Evolutionary conservation across 306 rosid genomes (phyloP).

Genomic region (Argentina anserina): DNA sequence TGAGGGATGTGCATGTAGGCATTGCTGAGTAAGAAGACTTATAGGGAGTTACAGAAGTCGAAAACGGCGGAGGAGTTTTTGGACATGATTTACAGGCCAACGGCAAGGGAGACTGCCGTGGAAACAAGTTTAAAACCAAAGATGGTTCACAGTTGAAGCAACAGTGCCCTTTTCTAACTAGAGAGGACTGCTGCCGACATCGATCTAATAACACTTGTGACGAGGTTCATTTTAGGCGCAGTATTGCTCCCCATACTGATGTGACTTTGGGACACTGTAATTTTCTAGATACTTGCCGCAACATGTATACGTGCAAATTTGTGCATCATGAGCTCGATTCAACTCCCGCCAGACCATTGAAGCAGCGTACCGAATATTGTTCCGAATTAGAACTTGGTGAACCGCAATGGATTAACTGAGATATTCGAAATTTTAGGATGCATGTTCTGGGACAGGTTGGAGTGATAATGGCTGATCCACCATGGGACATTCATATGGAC

Average conservation of each 20-base stretch:
- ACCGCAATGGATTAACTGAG: constrained; percentile 97
- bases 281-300: constrained; percentile 96
- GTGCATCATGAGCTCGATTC: constrained; percentile 96
- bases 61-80: constrained; percentile 92
- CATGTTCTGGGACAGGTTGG: constrained; percentile 96
- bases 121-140: constrained; percentile 89
- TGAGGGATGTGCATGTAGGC: constrained; percentile 92
- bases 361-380: constrained; percentile 95
- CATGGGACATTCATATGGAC: constrained; percentile 99
- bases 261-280: constrained; percentile 92
- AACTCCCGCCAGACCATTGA: constrained; percentile 60
- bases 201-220: constrained; percentile 86
- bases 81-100: constrained; percentile 93
- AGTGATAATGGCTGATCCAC: constrained; percentile 99
- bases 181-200: constrained; percentile 93
- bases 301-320: constrained; percentile 98
- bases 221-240: constrained; percentile 95
- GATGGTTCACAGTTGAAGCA: constrained; percentile 84
- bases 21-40: constrained; percentile 82
- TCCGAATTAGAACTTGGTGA: constrained; percentile 97
- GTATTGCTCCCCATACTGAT: constrained; percentile 95
- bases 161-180: constrained; percentile 82
- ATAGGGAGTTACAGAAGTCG: constrained; percentile 72
- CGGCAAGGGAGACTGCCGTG: constrained; percentile 87
- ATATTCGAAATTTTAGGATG: constrained; percentile 92